Percentiles rank a stretch among this genome's conserved stretches.
These are phyloP conservation scores for Cladorrhinum samala DNA, from an alignment of 495 filamentous ascomycete species.

Conservation along the genomic window DNA sequence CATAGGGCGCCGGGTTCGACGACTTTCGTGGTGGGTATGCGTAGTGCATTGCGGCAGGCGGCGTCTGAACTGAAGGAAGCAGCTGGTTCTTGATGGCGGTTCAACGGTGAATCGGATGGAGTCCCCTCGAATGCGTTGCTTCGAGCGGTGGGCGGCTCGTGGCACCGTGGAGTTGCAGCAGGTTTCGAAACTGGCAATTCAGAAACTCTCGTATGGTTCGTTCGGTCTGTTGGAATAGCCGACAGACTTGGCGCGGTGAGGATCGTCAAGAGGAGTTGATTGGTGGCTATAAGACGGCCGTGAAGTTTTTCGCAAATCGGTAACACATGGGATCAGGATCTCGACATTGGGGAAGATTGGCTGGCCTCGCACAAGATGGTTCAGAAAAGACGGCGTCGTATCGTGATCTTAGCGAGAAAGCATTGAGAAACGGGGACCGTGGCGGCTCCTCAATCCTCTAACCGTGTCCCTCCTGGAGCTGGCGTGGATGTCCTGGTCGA, in stretches of 20 bases:
- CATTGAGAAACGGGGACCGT: neutral
- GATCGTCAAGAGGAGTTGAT: too few species aligned
- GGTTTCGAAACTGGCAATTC: too few species aligned
- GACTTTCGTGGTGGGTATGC: slow-evolving; percentile 80
- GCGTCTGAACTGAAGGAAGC: too few species aligned
- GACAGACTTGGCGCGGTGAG: too few species aligned
- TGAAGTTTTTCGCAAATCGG: slow-evolving; percentile 1
- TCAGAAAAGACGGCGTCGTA: slow-evolving; percentile 1
- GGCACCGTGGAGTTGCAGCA: neutral
- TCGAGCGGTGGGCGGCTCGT: neutral
- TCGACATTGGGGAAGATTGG: slow-evolving; percentile 14
- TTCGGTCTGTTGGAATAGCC: too few species aligned
- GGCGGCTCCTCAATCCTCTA: neutral
- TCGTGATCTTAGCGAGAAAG: neutral
- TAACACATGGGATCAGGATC: slow-evolving; percentile 14
- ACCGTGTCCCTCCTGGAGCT: neutral
- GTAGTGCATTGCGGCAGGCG: slow-evolving; percentile 67
- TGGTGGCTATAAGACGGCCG: slow-evolving; percentile 4
- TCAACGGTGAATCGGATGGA: neutral
- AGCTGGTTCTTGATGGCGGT: neutral
- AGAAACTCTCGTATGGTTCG: too few species aligned
- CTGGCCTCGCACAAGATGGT: slow-evolving; percentile 2
- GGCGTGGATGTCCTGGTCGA: slow-evolving; percentile 3
- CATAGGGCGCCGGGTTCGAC: slow-evolving; percentile 59
- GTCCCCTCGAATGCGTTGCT: neutral